phyloP scores from a whole-genome alignment of 192 early-diverging fungal genomes.

The Umbelopsis ramanniana region DNA sequence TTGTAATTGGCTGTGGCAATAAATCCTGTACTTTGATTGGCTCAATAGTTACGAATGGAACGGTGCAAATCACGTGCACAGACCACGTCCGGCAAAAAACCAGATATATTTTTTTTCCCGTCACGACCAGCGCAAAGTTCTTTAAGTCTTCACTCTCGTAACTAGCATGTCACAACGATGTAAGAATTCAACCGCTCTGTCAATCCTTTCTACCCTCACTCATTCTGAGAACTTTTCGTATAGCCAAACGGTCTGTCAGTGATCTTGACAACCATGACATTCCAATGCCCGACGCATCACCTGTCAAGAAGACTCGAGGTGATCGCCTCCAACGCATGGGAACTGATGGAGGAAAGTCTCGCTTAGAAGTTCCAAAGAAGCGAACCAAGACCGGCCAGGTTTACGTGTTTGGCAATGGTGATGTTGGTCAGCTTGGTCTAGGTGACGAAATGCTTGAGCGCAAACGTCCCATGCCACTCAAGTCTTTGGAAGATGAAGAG shows the following conservation, averaged over 20 bases:
- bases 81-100: not conserved
- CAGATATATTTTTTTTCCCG: not conserved
- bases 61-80: slow-evolving; percentile 1
- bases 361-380: slow-evolving; percentile 2
- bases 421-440: slow-evolving; percentile 90
- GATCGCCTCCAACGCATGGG: slow-evolving; percentile 12
- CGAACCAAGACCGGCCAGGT: slow-evolving; percentile 58
- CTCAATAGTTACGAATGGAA: not conserved
- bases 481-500: slow-evolving; percentile 66
- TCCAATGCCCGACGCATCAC: slow-evolving; percentile 20
- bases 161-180: slow-evolving; percentile 13
- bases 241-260: slow-evolving; percentile 15
- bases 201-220: too few relatives aligned
- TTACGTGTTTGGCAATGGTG: slow-evolving; percentile 87
- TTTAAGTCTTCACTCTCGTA: not conserved
- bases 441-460: slow-evolving; percentile 83
- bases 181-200: not conserved
- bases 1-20: too few relatives aligned
- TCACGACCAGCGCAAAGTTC: not conserved
- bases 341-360: not conserved
- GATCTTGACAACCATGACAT: slow-evolving; percentile 10
- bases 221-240: not conserved
- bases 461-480: slow-evolving; percentile 74
- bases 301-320: slow-evolving; percentile 17
- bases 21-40: too few relatives aligned